Percentiles rank a stretch among this genome's conserved stretches.
phyloP scores from a whole-genome alignment of 768 basidiomycete genomes.

The Russula ochroleuca region DNA sequence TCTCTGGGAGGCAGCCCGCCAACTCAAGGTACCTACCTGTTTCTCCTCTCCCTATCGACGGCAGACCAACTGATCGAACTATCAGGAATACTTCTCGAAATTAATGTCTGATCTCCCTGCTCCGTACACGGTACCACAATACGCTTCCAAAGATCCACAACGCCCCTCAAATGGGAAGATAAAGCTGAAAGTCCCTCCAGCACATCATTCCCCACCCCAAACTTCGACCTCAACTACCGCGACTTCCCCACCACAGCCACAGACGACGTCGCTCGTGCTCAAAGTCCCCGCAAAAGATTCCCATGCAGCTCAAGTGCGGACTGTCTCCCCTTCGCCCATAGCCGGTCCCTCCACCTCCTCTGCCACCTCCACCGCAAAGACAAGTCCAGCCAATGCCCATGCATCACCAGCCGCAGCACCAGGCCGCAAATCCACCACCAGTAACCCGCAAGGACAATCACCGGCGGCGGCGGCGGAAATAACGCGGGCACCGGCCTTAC shows the following conservation, averaged over 20 bases:
- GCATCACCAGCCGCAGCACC: constrained; percentile 27
- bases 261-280: constrained; percentile 28
- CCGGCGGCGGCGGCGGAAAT: constrained; percentile 21
- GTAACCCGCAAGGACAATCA: not conserved
- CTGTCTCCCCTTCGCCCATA: constrained; percentile 29
- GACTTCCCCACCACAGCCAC: constrained; percentile 30
- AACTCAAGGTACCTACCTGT: constrained; percentile 51
- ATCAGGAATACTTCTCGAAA: constrained; percentile 66
- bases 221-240: constrained; percentile 27
- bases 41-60: constrained; percentile 3
- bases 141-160: constrained; percentile 44
- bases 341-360: constrained; percentile 22
- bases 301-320: constrained; percentile 10
- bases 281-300: constrained; percentile 21
- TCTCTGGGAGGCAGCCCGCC: constrained; percentile 75
- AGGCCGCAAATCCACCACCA: constrained; percentile 10
- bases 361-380: constrained; percentile 10
- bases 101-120: constrained; percentile 75
- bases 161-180: constrained; percentile 48
- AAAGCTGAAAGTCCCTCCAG: constrained; percentile 61
- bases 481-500: constrained; percentile 26
- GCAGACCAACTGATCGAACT: constrained; percentile 15
- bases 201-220: constrained; percentile 35
- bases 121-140: constrained; percentile 60
- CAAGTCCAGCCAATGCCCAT: constrained; percentile 15